A percentile compares a stretch with the other conserved stretches of the same genome.
Conservation (phyloP, 495 filamentous ascomycete species). For the Neurospora tetrasperma region DNA sequence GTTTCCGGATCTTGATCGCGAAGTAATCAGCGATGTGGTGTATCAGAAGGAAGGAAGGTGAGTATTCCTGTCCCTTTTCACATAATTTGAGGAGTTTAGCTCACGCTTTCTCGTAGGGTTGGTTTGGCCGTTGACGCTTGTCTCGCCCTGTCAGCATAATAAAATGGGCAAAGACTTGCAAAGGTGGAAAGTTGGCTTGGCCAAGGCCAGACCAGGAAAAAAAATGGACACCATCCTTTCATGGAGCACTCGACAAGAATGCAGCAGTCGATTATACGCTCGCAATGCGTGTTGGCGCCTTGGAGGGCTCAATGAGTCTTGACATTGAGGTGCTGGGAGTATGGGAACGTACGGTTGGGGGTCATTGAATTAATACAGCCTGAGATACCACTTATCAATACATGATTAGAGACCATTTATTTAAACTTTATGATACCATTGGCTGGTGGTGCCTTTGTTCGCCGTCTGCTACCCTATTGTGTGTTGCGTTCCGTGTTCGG, state of each 20-base stretch:
- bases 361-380: not conserved
- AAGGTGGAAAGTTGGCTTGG: not conserved
- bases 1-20: constrained; percentile 85
- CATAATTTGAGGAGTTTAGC: constrained; percentile 7
- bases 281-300: not conserved
- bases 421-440: not conserved
- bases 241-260: not conserved
- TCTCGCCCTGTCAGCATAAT: constrained; percentile 57
- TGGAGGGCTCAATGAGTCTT: not conserved
- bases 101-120: constrained; percentile 45
- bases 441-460: not conserved
- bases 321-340: not conserved
- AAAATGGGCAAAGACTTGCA: not conserved
- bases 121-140: constrained; percentile 87
- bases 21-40: constrained; percentile 90
- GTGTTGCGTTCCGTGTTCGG: not conserved
- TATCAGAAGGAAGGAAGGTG: constrained; percentile 84
- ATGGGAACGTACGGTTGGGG: not conserved
- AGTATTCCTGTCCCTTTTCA: constrained; percentile 24
- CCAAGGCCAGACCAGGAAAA: not conserved
- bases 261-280: not conserved
- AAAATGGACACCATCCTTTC: not conserved
- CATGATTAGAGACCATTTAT: not conserved
- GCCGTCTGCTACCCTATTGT: not conserved
- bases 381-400: not conserved